A percentile compares a stretch with the other conserved stretches of the same genome.
These are phyloP conservation scores for Curvularia verruculosa DNA, from an alignment of 2,329 filamentous ascomycete genomes.

Conservation along the genomic window DNA sequence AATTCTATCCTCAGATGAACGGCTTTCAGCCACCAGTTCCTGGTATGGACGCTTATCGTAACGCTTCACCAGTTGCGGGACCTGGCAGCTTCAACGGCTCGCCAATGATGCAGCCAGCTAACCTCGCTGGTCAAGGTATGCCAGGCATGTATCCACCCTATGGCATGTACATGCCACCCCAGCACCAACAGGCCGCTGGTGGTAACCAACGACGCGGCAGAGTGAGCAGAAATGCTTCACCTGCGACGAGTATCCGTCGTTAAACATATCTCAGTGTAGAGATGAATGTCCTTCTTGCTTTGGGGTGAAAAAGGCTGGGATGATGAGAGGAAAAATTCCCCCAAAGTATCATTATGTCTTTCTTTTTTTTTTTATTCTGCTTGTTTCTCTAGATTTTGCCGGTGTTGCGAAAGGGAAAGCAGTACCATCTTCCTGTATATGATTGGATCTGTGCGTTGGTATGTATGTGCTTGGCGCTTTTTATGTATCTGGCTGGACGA, in stretches of 20 bases:
- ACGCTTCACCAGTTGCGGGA: conserved; percentile 50
- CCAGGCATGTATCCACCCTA: conserved; percentile 53
- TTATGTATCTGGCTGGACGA: conserved; percentile 18
- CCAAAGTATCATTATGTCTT: not conserved
- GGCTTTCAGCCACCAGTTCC: conserved; percentile 50
- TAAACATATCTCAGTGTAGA: conserved; percentile 33
- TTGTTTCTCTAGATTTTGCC: conserved; percentile 8
- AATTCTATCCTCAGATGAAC: conserved; percentile 56
- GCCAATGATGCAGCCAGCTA: conserved; percentile 57
- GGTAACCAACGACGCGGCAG: conserved; percentile 61
- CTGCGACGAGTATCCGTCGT: conserved; percentile 25
- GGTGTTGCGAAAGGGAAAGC: conserved; percentile 22
- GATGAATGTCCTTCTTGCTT: conserved; percentile 28
- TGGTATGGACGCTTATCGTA: conserved; percentile 53
- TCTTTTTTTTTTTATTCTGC: not conserved
- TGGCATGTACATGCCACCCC: conserved; percentile 57
- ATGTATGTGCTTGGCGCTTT: too few relatives aligned
- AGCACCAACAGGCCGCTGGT: conserved; percentile 51
- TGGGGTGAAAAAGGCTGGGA: not conserved
- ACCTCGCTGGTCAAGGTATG: conserved; percentile 51
- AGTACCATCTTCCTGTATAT: conserved; percentile 35
- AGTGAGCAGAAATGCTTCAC: conserved; percentile 51
- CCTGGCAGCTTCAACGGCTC: conserved; percentile 49
- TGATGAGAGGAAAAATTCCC: not conserved
- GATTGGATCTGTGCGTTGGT: conserved; percentile 26